Conservation (phyloP, 1,139 yeast genomes). For the Sugiyamaella japonica region DNA sequence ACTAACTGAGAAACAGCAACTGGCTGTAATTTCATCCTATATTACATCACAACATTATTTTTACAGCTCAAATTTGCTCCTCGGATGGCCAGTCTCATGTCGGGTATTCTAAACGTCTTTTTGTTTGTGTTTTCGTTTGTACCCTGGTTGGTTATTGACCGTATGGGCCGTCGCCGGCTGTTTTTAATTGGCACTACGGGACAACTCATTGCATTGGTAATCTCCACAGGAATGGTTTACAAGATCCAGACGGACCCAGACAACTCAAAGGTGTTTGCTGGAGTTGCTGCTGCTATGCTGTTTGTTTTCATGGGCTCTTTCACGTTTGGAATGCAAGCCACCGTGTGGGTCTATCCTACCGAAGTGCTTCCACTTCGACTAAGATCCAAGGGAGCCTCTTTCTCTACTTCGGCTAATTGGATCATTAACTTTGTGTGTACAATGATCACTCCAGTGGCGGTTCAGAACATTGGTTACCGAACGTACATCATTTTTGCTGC, state of each 20-base stretch:
- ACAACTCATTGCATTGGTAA: slow-evolving; percentile 37
- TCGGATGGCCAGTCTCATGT: slow-evolving; percentile 54
- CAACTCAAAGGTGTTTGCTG: slow-evolving; percentile 6
- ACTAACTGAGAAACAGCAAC: slow-evolving; percentile 38
- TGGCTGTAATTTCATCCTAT: slow-evolving; percentile 63
- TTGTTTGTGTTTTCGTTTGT: slow-evolving; percentile 31
- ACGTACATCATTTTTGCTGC: slow-evolving; percentile 42
- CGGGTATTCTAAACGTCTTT: slow-evolving; percentile 55
- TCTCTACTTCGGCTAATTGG: slow-evolving; percentile 48
- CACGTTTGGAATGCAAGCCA: slow-evolving; percentile 32
- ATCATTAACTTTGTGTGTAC: slow-evolving; percentile 47
- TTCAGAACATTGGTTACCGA: slow-evolving; percentile 41
- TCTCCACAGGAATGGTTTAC: slow-evolving; percentile 23
- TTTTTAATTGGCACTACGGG: slow-evolving; percentile 46
- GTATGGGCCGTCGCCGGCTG: slow-evolving; percentile 52
- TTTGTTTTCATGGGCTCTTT: slow-evolving; percentile 30
- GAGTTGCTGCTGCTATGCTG: slow-evolving; percentile 24
- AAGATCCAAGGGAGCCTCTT: slow-evolving; percentile 57
- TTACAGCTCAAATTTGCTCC: slow-evolving; percentile 49
- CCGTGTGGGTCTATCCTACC: slow-evolving; percentile 52
- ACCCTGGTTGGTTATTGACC: slow-evolving; percentile 49
- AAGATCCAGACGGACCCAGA: slow-evolving; percentile 17
- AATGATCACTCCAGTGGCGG: slow-evolving; percentile 43
- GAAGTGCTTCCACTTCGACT: slow-evolving; percentile 62
- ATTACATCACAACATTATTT: slow-evolving; percentile 45